Evolutionary conservation across 2,329 filamentous ascomycete species (phyloP).

Genomic region (Aquanectria penicillioides): DNA sequence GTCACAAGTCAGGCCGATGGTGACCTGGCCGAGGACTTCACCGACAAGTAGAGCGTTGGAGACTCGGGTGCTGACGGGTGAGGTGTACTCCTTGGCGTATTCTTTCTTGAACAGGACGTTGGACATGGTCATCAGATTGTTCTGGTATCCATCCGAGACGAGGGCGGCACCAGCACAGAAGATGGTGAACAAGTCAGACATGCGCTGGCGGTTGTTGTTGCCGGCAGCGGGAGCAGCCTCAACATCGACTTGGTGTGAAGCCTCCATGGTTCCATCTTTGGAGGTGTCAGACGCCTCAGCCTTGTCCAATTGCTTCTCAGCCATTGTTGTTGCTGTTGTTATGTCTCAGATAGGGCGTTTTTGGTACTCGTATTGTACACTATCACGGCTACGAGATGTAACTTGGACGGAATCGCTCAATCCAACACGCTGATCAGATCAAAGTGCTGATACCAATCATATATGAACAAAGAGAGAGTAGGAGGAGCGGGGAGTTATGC

Average conservation of each 20-base stretch:
- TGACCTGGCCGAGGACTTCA: constrained; percentile 54
- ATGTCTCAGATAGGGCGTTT: no score
- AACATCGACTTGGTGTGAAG: not conserved
- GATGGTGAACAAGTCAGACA: constrained; percentile 22
- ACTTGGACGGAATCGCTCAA: no score
- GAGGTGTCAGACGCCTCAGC: not conserved
- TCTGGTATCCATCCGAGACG: constrained; percentile 50
- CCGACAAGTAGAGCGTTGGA: constrained; percentile 54
- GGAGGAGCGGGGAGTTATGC: not conserved
- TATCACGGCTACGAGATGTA: no score
- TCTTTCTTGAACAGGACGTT: constrained; percentile 45
- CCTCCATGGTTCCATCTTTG: not conserved
- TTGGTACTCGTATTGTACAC: no score
- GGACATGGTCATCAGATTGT: constrained; percentile 50
- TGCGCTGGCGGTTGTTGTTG: constrained; percentile 1
- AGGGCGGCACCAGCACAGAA: constrained; percentile 47
- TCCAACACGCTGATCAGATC: not conserved
- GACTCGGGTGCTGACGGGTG: constrained; percentile 51
- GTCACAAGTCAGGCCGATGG: constrained; percentile 56
- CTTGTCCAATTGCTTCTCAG: constrained; percentile 1
- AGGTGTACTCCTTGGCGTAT: constrained; percentile 49
- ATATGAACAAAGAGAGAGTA: not conserved
- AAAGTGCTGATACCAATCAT: not conserved
- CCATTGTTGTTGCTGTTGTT: not conserved
- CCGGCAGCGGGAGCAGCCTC: constrained; percentile 1